A percentile compares a stretch with the other conserved stretches of the same genome.
These are phyloP conservation scores for Isochrysis galbana DNA, from an alignment of 78 protist genomes.

Conservation along the genomic window DNA sequence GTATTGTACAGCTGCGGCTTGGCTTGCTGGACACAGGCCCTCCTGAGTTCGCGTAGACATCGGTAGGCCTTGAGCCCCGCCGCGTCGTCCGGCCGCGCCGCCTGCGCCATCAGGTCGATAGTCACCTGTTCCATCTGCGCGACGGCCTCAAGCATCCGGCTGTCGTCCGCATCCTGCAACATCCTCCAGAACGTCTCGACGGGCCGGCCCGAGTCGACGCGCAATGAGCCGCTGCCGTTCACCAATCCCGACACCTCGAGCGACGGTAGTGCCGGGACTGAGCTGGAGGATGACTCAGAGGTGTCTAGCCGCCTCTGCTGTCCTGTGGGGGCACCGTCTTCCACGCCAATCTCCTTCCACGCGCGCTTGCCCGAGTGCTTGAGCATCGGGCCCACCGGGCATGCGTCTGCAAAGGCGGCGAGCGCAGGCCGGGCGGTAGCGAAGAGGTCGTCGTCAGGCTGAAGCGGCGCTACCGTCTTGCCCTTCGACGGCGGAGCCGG, in stretches of 20 bases:
- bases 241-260: background rate
- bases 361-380: background rate
- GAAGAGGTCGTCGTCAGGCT: background rate
- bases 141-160: background rate
- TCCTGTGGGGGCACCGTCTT: too few species aligned
- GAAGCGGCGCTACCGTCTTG: background rate
- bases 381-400: background rate
- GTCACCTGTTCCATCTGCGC: background rate
- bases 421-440: background rate
- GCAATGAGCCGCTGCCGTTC: background rate
- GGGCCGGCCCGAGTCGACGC: background rate
- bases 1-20: background rate
- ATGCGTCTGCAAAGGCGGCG: background rate
- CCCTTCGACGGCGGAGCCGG: background rate
- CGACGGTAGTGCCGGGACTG: background rate
- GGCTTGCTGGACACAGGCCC: background rate
- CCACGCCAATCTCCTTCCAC: background rate
- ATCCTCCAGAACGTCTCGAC: background rate
- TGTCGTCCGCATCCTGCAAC: background rate
- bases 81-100: background rate
- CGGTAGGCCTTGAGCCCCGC: background rate
- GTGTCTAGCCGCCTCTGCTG: background rate
- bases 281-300: background rate
- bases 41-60: background rate
- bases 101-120: background rate